Base-by-base conservation (phyloP, 139 green algal genomes). In the Picochlorum sp. region DNA sequence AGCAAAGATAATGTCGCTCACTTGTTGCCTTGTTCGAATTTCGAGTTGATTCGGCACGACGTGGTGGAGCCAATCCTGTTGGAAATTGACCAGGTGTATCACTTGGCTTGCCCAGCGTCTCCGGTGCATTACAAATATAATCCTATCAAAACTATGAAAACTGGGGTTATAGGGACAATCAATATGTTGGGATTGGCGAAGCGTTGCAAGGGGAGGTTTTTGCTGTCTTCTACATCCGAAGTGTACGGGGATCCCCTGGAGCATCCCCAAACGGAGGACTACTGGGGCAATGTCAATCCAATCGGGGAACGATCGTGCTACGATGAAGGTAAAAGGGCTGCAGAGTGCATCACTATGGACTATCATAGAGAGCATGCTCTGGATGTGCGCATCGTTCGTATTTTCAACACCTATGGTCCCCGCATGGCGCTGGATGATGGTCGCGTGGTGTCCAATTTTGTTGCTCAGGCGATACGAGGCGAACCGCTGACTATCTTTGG, bases 101-200 rank as follows among this genome's bases (percentile, higher is more conserved):
- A 98, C 69, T 79, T 98, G 26, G 93, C 93, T 5, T 99, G 93
- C 81, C 93, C 93, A n/a, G 93, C 93, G 0, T 98, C 91, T 0
- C 93, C 93, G 9, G 84, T 99, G 22, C 91, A 98, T 73, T 99
- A 99, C 86, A 98, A 99, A 86, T 96, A 96, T 78, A 97, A 99
- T 65, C 93, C 93, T 25, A 94, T 98, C 70, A 98, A 98, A 74
- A 98, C 91, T 2, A 85, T 88, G 45, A 99, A 99, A 73, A 99
- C 93, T 24, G 88, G 72, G 50, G 94, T 99, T 65, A 68, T 98
- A 30, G 93, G 93, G 25, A 99, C 93, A 3, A 76, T 98, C 66
- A 99, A 99, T 79, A 98, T 98, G 93, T 85, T 99, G 62, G 93
- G 93, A 7, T 71, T 99, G 45, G 93, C 93, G 45, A 98, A 98